Base-by-base conservation (phyloP, 2,329 filamentous ascomycete genomes). In the Trichoderma brevicompactum region DNA sequence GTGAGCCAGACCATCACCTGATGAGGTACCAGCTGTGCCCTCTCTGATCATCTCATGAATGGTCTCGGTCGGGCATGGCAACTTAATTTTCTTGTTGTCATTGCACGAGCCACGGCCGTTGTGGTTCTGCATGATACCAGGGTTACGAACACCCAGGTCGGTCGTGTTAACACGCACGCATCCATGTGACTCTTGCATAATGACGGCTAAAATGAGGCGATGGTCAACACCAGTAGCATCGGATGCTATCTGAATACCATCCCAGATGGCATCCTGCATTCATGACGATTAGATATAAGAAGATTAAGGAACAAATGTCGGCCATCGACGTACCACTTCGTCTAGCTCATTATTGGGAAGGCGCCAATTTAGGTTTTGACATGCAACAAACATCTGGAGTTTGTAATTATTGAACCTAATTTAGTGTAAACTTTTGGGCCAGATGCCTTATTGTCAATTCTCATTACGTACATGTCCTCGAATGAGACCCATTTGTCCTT, bases 171-270 rank as follows among this genome's bases (percentile, higher is more conserved):
- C 78, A 34, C 79, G 78, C 34, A 81, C 78, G 69, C 79, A 81
- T 54, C 80, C 80, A 64, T 76, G 76, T 65, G 76, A 79, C 69
- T 82, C 80, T 68, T 82, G 80, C 73, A 82, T 75, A 40, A 81
- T 68, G 56, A 81, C 72, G 17, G 79, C 77, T 15, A 82, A 71
- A 69, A 82, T 79, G 66, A 80, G 79, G 56, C 80, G 78, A 52
- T 72, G 68, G 64, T 81, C 79, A 32, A 81, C 71, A n/a, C 70
- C 68, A 0, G 71, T 70, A 7, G 66, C 60, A 10, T 58, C 55
- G 5, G 78, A 71, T 7, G 78, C 74, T 9, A 68, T 58, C 58
- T 75, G 66, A 60, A 81, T 80, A 46, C 72, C 71, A 49, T 68
- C 59, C 17, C 55, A 50, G 54, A 67, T 70, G 38, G 64, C 65